phyloP scores from a whole-genome alignment of 345 rosid species.

The Clarkia xantiana region DNA sequence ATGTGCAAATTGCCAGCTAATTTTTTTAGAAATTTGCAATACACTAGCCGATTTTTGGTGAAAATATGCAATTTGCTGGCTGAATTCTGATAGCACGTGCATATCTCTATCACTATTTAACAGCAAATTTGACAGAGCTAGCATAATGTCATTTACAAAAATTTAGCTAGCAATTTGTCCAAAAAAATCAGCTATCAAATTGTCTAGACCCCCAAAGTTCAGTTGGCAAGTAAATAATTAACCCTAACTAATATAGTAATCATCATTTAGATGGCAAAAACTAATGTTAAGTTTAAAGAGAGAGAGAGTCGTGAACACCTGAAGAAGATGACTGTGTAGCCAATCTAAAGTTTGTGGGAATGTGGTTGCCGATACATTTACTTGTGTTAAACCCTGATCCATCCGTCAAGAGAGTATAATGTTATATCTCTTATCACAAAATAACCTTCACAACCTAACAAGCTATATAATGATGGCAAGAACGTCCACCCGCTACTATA shows the following conservation, averaged over 20 bases:
- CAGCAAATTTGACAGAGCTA: too few species aligned
- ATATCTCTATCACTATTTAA: too few species aligned
- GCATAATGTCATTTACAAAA: too few species aligned
- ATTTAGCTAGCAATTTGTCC: too few species aligned
- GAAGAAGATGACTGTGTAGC: slow-evolving; percentile 80
- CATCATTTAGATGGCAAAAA: neutral
- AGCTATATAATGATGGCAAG: neutral
- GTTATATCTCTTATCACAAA: neutral
- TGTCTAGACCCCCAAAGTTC: too few species aligned
- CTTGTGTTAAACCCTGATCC: slow-evolving; percentile 57
- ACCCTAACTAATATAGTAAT: neutral
- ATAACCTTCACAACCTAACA: neutral
- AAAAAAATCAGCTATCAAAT: too few species aligned
- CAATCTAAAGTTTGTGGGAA: slow-evolving; percentile 80
- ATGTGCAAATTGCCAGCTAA: too few species aligned
- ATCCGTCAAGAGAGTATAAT: neutral
- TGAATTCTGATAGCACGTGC: too few species aligned
- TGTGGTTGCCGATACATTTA: slow-evolving; percentile 72
- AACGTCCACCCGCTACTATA: too few species aligned
- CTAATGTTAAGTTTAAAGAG: neutral
- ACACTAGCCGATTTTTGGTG: too few species aligned
- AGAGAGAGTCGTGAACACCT: slow-evolving; percentile 27
- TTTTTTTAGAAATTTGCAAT: neutral
- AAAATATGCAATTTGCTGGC: too few species aligned
- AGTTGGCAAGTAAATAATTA: too few species aligned